Evolutionary conservation across 129 eudicot genomes (phyloP).

Genomic region (Pulicaria dysenterica): DNA sequence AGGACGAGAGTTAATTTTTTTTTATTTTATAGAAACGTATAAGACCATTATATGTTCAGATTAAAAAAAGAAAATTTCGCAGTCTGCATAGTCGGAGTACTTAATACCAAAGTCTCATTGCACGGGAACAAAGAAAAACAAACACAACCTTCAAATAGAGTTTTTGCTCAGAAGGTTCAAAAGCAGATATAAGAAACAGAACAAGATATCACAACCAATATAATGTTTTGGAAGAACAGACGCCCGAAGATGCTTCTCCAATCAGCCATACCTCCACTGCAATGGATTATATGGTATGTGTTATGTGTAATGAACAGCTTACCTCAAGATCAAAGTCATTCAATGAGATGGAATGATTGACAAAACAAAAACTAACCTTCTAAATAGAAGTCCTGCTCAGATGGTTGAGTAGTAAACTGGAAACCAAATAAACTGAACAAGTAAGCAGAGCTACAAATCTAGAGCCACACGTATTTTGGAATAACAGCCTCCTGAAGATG

Average conservation of each 20-base stretch:
- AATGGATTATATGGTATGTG: too few species aligned
- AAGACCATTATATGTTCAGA: background rate
- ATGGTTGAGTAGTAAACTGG: too few species aligned
- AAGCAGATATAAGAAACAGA: slow-evolving; percentile 5
- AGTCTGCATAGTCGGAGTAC: slow-evolving; percentile 14
- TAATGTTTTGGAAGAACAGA: slow-evolving; percentile 22
- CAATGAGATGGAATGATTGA: too few species aligned
- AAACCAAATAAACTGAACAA: background rate
- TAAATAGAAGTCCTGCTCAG: too few species aligned
- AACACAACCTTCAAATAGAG: slow-evolving; percentile 18
- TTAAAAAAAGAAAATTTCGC: background rate
- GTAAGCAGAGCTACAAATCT: background rate
- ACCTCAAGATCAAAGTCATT: too few species aligned
- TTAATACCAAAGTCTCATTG: slow-evolving; percentile 28
- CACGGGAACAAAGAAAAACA: slow-evolving; percentile 20
- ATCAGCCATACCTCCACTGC: too few species aligned
- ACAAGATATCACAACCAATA: slow-evolving; percentile 8
- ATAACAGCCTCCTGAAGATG: slow-evolving; percentile 34
- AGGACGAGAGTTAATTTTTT: too few species aligned
- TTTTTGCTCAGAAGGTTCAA: background rate
- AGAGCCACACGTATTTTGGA: slow-evolving; percentile 7
- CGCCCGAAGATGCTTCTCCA: slow-evolving; percentile 30
- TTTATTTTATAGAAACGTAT: background rate
- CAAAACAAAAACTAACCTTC: too few species aligned
- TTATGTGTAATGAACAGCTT: too few species aligned